Evolutionary conservation across 1,139 yeast species (phyloP).

Genomic region (Pneumocystis canis): DNA sequence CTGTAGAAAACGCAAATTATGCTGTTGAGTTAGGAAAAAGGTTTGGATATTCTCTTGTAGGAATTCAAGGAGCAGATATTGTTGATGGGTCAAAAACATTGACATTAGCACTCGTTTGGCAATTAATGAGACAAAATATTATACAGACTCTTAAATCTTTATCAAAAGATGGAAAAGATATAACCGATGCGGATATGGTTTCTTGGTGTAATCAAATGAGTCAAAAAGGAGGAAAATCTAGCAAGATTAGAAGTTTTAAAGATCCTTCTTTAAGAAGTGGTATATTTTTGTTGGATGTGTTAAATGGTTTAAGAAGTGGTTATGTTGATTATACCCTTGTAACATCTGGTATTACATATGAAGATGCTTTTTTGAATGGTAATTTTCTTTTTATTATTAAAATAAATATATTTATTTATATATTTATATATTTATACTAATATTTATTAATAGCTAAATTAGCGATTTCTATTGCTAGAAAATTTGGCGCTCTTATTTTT

Average conservation of each 20-base stretch:
- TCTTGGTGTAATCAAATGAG: conserved; percentile 88
- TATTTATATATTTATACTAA: background rate
- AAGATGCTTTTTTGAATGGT: conserved; percentile 68
- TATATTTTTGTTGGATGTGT: conserved; percentile 71
- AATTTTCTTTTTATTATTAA: background rate
- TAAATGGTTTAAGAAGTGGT: conserved; percentile 90
- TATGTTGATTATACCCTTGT: conserved; percentile 93
- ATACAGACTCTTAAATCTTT: conserved; percentile 64
- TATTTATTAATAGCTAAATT: conserved; percentile 43
- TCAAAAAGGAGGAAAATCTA: conserved; percentile 61
- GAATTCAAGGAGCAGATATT: conserved; percentile 95
- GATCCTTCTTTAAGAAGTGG: conserved; percentile 66
- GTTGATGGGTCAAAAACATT: conserved; percentile 84
- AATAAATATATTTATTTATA: too few relatives aligned
- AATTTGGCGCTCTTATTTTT: conserved; percentile 95
- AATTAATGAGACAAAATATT: conserved; percentile 91
- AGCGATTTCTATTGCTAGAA: conserved; percentile 96
- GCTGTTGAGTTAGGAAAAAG: conserved; percentile 93
- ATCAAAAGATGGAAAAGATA: conserved; percentile 55
- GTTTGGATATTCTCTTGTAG: conserved; percentile 81
- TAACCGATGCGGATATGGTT: conserved; percentile 72
- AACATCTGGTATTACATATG: conserved; percentile 60
- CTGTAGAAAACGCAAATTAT: conserved; percentile 88
- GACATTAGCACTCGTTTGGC: conserved; percentile 96
- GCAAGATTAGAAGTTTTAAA: conserved; percentile 64